Base-by-base conservation (phyloP, 768 basidiomycete species). In the Asterophora parasitica region DNA sequence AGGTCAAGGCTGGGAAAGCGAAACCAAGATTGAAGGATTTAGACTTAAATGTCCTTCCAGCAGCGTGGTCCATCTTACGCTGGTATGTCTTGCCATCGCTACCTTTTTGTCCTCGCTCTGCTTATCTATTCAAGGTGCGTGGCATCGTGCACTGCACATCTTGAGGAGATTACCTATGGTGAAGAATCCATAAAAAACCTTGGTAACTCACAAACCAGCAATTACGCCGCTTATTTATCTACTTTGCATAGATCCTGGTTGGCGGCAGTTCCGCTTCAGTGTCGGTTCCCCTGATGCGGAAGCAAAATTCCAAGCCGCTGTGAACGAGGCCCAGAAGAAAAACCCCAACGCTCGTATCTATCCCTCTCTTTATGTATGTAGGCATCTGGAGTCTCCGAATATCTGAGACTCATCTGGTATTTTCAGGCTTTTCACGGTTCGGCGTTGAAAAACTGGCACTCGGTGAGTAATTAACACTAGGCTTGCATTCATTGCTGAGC, bases 211-310 rank as follows among this genome's bases (percentile, higher is more conserved):
- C 44, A 30, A 5, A n/a, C 20, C 11, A 0, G 30, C 30, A 2
- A 16, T 32, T 5, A 7, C 4, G 39, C 10, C 8, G 12, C 8
- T 33, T 2, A 27, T 15, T 35, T 39, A 20, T 23, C 47, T n/a
- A 9, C 33, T n/a, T 15, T 28, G 16, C 15, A 16, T 44, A 81
- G 81, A 73, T 47, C 42, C 67, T 0, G 57, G 48, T 0, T 85
- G 78, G 75, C 66, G 74, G 20, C 86, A 88, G 52, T 88, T 85
- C 60, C 71, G 81, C 17, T 78, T 88, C 61, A 79, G 79, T 46
- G 83, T 85, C 9, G 86, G 85, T 4, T 75, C 81, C 1, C 85
- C 86, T 3, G 80, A 82, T 53, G 82, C 83, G 7, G 86, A 87
- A 61, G 81, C 82, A 12, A 81, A 78, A 51, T 84, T 84, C 58